Evolutionary conservation across 805 yeast genomes (phyloP).

Genomic region (Metahyphopichia silvanorum): DNA sequence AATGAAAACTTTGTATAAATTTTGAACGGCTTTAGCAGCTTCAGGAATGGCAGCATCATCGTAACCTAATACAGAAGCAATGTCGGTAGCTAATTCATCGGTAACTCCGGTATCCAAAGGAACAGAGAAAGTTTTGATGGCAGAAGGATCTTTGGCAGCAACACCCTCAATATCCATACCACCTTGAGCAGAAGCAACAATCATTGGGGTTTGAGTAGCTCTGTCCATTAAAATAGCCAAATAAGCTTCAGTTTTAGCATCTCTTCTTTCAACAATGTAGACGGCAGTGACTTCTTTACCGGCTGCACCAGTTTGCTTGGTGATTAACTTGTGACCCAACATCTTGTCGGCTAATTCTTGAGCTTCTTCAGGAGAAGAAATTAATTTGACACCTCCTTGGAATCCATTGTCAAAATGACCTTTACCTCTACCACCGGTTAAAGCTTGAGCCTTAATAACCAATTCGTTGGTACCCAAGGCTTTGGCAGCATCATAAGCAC

Average conservation of each 20-base stretch:
- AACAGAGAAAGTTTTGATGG: slow-evolving; percentile 84
- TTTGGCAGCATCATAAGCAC: slow-evolving; percentile 81
- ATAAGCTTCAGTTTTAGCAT: slow-evolving; percentile 92
- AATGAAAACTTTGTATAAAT: slow-evolving; percentile 81
- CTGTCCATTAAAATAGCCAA: slow-evolving; percentile 94
- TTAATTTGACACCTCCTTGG: slow-evolving; percentile 94
- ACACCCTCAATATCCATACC: slow-evolving; percentile 99
- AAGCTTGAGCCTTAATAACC: slow-evolving; percentile 97
- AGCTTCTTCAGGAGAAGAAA: slow-evolving; percentile 82
- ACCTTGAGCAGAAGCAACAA: slow-evolving; percentile 96
- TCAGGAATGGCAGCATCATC: slow-evolving; percentile 71
- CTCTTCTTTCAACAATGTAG: slow-evolving; percentile 91
- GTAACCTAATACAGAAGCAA: slow-evolving; percentile 83
- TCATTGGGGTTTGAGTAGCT: slow-evolving; percentile 81
- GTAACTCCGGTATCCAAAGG: slow-evolving; percentile 78
- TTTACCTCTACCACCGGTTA: slow-evolving; percentile 99
- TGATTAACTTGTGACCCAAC: slow-evolving; percentile 89
- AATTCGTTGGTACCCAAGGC: slow-evolving; percentile 71
- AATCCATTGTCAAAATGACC: slow-evolving; percentile 96
- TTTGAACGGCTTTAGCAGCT: slow-evolving; percentile 84
- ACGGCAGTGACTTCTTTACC: slow-evolving; percentile 98
- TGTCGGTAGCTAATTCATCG: slow-evolving; percentile 65
- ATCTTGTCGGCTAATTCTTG: slow-evolving; percentile 80
- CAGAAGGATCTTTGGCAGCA: slow-evolving; percentile 85
- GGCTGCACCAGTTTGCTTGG: slow-evolving; percentile 96